Evolutionary conservation across 306 rosid species (phyloP).

Genomic region (Erythrophleum fordii): DNA sequence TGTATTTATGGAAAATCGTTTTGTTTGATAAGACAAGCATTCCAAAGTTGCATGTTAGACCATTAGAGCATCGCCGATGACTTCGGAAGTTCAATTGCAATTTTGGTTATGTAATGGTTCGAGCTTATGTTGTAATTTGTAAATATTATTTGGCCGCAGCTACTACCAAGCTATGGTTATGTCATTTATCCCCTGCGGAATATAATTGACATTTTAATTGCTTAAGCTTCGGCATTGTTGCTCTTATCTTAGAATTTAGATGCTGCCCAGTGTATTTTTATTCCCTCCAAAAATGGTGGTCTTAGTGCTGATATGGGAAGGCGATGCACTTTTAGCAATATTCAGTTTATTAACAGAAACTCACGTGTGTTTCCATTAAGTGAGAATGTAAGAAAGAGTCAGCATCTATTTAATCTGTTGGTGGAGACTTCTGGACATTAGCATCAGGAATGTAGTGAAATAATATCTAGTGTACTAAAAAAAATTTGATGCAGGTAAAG

Average conservation of each 20-base stretch:
- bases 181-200: not conserved
- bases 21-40: not conserved
- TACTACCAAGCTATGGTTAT: not conserved
- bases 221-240: not conserved
- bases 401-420: not conserved
- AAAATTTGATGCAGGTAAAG: not conserved
- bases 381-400: not conserved
- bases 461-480: not conserved
- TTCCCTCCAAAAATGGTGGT: not conserved
- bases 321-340: not conserved
- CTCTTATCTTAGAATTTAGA: not conserved
- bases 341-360: constrained; percentile 2
- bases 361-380: not conserved
- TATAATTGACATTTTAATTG: not conserved
- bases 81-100: not conserved
- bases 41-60: not conserved
- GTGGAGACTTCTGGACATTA: not conserved
- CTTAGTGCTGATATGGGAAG: constrained; percentile 2
- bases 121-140: too few species aligned
- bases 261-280: not conserved
- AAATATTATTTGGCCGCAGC: not conserved
- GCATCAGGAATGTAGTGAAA: not conserved
- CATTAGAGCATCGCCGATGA: not conserved
- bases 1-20: not conserved
- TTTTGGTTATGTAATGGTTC: not conserved